Conservation (phyloP, 1,284 basidiomycete species). For the Phylloporus gajari region DNA sequence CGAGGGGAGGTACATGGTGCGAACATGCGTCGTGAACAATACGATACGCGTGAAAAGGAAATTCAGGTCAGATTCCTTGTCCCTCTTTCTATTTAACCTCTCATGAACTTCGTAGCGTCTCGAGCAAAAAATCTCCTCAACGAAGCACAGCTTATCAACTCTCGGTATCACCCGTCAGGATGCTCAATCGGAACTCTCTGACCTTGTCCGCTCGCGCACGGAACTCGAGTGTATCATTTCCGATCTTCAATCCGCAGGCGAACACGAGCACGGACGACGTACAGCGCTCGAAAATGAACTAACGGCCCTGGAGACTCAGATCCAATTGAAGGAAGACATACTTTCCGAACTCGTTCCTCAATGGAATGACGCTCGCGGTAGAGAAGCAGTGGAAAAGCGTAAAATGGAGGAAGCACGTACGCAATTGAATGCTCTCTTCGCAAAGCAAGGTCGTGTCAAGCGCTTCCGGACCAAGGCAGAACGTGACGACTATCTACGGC, state of each 20-base stretch:
- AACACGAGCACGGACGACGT: slow-evolving; percentile 70
- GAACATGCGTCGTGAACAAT: slow-evolving; percentile 84
- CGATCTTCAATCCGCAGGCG: slow-evolving; percentile 77
- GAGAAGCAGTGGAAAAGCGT: slow-evolving; percentile 75
- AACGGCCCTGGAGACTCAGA: slow-evolving; percentile 64
- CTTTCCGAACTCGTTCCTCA: slow-evolving; percentile 73
- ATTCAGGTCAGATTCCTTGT: slow-evolving; percentile 67
- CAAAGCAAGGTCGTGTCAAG: slow-evolving; percentile 87
- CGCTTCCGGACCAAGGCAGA: slow-evolving; percentile 88
- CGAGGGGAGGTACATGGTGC: slow-evolving; percentile 84
- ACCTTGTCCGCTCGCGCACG: slow-evolving; percentile 80
- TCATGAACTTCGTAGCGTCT: slow-evolving; percentile 60
- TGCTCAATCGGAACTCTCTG: slow-evolving; percentile 79
- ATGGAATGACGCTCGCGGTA: slow-evolving; percentile 67
- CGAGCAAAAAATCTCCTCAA: slow-evolving; percentile 78
- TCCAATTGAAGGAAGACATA: slow-evolving; percentile 70
- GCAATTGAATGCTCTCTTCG: slow-evolving; percentile 77
- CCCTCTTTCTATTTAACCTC: slow-evolving; percentile 4
- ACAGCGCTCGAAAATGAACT: slow-evolving; percentile 78
- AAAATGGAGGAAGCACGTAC: slow-evolving; percentile 79
- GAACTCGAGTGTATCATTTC: slow-evolving; percentile 86
- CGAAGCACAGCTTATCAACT: slow-evolving; percentile 78
- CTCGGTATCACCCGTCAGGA: slow-evolving; percentile 75
- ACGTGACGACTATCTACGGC: slow-evolving; percentile 80
- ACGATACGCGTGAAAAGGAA: slow-evolving; percentile 84